A percentile compares a stretch with the other conserved stretches of the same genome.
phyloP scores from a whole-genome alignment of 164 flowering plant genomes.

The Annona squamosa region DNA sequence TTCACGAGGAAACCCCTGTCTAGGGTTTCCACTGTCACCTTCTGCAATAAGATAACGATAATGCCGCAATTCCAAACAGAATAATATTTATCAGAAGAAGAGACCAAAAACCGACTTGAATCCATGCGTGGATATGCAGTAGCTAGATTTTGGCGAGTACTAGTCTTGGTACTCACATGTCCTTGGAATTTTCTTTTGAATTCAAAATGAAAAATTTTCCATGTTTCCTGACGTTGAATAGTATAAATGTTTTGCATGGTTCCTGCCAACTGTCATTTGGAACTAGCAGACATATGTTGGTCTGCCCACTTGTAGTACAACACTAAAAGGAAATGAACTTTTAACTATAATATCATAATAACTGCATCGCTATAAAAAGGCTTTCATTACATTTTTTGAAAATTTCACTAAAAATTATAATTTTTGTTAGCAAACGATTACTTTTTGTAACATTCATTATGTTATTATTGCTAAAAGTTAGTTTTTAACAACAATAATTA shows the following conservation, averaged over 20 bases:
- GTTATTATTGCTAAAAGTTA: too few species aligned
- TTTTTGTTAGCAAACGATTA: too few species aligned
- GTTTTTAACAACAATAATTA: too few species aligned
- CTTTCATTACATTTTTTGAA: too few species aligned
- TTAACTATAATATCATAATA: too few species aligned
- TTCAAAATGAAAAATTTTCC: background rate
- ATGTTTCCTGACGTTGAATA: background rate
- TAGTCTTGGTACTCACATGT: background rate
- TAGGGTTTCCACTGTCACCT: constrained; percentile 62
- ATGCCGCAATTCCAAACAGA: background rate
- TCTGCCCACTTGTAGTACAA: background rate
- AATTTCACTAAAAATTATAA: too few species aligned
- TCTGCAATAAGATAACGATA: constrained; percentile 10
- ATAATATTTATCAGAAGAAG: background rate
- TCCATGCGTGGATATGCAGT: too few species aligned
- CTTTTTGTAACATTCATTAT: too few species aligned
- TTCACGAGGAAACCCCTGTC: constrained; percentile 62
- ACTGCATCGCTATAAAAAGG: too few species aligned
- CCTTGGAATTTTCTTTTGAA: background rate
- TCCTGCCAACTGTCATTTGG: background rate
- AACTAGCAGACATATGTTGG: background rate
- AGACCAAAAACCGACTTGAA: background rate
- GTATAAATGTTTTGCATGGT: background rate
- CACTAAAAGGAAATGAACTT: background rate
- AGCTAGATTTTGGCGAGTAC: too few species aligned